Evolutionary conservation across 345 rosid genomes (phyloP).

Genomic region (Moricandia moricandioides): DNA sequence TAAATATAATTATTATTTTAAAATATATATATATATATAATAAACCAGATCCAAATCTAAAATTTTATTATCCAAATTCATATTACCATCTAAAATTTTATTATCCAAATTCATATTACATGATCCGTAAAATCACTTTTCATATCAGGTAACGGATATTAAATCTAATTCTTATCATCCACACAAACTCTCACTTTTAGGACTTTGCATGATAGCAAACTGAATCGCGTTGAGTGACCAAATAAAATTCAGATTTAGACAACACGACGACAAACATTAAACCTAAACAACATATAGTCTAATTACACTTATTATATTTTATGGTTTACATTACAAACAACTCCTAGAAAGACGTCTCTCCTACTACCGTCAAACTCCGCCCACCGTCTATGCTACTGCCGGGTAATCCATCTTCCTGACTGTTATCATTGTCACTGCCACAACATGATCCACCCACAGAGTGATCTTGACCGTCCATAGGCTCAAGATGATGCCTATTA

Average conservation of each 20-base stretch:
- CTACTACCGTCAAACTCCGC: slow-evolving; percentile 6
- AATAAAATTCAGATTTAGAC: neutral
- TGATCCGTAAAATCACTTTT: too few species aligned
- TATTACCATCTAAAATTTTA: too few species aligned
- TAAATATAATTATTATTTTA: too few species aligned
- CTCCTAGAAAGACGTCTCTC: slow-evolving; percentile 17
- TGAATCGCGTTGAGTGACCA: neutral
- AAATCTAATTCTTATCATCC: too few species aligned
- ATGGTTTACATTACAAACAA: slow-evolving; percentile 16
- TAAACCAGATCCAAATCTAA: too few species aligned
- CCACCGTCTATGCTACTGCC: slow-evolving; percentile 13
- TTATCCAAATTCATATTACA: too few species aligned
- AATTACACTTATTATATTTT: slow-evolving; percentile 19
- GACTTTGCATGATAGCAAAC: neutral
- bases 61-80: too few species aligned
- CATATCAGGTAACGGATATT: too few species aligned
- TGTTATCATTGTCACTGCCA: slow-evolving; percentile 28
- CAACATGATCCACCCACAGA: slow-evolving; percentile 18
- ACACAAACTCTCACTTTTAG: neutral
- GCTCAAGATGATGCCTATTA: neutral
- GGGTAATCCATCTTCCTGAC: slow-evolving; percentile 29
- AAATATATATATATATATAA: too few species aligned
- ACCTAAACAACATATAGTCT: neutral
- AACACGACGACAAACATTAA: neutral
- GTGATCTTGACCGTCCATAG: slow-evolving; percentile 23